Conservation (phyloP, 2,329 filamentous ascomycete species). For the Pseudocercospora macadamiae region DNA sequence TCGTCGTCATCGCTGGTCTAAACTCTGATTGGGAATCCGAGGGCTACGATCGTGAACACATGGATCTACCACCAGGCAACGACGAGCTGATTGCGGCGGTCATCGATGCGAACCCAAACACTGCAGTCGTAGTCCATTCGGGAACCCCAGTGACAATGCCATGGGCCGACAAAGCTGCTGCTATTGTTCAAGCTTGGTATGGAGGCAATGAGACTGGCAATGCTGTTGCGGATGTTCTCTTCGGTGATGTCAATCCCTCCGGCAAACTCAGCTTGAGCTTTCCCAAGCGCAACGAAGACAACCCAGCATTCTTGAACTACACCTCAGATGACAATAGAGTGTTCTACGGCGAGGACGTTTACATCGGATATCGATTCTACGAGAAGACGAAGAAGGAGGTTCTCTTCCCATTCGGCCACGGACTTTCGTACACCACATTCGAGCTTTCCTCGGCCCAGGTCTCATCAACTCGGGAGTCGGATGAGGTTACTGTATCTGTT, state of each 20-base stretch:
- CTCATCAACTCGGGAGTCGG: constrained; percentile 52
- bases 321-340: constrained; percentile 70
- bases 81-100: constrained; percentile 69
- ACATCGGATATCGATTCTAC: constrained; percentile 74
- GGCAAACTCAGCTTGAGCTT: constrained; percentile 76
- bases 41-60: constrained; percentile 64
- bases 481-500: constrained; percentile 51
- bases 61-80: constrained; percentile 63
- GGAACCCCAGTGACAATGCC: constrained; percentile 75
- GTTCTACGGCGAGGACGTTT: constrained; percentile 72
- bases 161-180: constrained; percentile 66
- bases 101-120: constrained; percentile 67
- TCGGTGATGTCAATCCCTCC: constrained; percentile 72
- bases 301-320: constrained; percentile 73
- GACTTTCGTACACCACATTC: constrained; percentile 76
- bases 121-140: constrained; percentile 74
- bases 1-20: constrained; percentile 75
- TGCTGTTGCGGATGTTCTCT: constrained; percentile 75
- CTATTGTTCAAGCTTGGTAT: constrained; percentile 78
- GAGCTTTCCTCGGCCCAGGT: constrained; percentile 63
- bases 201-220: constrained; percentile 86
- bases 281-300: constrained; percentile 53
- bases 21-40: constrained; percentile 79
- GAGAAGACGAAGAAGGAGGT: constrained; percentile 63
- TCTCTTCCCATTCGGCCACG: constrained; percentile 76